A percentile compares a stretch with the other conserved stretches of the same genome.
Evolutionary conservation across 164 flowering plant species (phyloP).

Genomic region (Hamamelis virginiana): DNA sequence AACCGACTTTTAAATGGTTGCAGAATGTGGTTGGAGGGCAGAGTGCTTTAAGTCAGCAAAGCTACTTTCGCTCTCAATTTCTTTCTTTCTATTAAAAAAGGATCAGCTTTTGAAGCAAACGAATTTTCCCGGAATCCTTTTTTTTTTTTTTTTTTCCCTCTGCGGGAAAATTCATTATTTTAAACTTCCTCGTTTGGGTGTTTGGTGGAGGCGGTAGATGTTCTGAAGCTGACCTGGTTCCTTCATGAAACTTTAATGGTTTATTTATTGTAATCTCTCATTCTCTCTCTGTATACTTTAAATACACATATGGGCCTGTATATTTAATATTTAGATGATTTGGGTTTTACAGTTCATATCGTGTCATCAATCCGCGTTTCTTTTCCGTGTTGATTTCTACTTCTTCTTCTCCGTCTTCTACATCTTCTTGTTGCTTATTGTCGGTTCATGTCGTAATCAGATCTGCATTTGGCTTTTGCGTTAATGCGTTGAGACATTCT

Average conservation of each 20-base stretch:
- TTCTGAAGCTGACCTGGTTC: constrained; percentile 22
- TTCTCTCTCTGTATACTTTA: not conserved
- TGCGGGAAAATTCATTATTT: too few relatives aligned
- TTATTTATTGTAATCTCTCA: constrained; percentile 1
- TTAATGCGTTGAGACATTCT: constrained; percentile 12
- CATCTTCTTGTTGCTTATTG: constrained; percentile 1
- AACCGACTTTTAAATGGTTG: too few relatives aligned
- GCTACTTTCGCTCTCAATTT: too few relatives aligned
- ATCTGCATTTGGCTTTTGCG: constrained; percentile 19
- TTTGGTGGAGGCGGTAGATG: constrained; percentile 19
- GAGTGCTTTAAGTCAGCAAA: too few relatives aligned
- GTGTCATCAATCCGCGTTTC: constrained; percentile 35
- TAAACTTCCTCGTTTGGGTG: not conserved
- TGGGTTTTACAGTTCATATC: constrained; percentile 36
- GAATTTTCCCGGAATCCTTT: not conserved
- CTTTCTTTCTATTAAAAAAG: too few relatives aligned
- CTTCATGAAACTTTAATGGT: not conserved
- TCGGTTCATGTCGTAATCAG: constrained; percentile 16
- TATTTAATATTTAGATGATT: constrained; percentile 1
- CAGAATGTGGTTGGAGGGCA: too few relatives aligned
- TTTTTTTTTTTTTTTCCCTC: not conserved
- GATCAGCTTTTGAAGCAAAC: not conserved
- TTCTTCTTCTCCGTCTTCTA: not conserved
- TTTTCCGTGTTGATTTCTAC: constrained; percentile 20
- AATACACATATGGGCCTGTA: not conserved